phyloP scores from a whole-genome alignment of 805 yeast genomes.

The Sugiyamaella lignohabitans region DNA sequence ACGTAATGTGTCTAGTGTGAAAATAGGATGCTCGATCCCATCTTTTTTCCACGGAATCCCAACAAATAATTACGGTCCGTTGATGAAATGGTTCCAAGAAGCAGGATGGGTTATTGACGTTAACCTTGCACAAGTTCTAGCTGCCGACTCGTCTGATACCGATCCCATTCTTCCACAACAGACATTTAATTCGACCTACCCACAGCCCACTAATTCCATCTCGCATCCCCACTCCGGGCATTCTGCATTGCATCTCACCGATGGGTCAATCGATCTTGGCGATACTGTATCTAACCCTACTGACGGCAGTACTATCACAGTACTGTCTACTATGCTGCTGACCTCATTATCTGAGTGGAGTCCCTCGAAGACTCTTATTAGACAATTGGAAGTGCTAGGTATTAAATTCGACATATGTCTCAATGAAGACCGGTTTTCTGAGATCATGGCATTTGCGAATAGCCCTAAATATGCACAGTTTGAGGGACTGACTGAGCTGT shows the following conservation, averaged over 20 bases:
- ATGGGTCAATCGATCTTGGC: background rate
- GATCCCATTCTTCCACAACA: background rate
- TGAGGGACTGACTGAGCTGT: constrained; percentile 23
- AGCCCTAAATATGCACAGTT: constrained; percentile 22
- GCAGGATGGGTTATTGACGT: constrained; percentile 22
- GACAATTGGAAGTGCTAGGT: constrained; percentile 51
- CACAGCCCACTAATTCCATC: background rate
- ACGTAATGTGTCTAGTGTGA: constrained; percentile 36
- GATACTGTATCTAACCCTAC: background rate
- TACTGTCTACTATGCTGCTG: constrained; percentile 33
- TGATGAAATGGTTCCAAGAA: constrained; percentile 21
- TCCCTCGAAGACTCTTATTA: constrained; percentile 48
- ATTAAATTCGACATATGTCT: constrained; percentile 51
- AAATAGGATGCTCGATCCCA: constrained; percentile 45
- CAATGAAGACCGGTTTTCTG: constrained; percentile 24
- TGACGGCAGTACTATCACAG: constrained; percentile 1
- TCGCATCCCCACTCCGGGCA: background rate
- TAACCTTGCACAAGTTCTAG: constrained; percentile 1
- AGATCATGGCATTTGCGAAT: constrained; percentile 37
- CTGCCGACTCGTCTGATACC: background rate
- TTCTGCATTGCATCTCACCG: background rate
- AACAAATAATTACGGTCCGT: constrained; percentile 7
- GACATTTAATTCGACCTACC: background rate
- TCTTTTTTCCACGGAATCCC: constrained; percentile 31
- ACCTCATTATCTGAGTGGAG: constrained; percentile 42